Evolutionary conservation across 257 asterid species (phyloP).

Genomic region (Solanum appendiculatum): DNA sequence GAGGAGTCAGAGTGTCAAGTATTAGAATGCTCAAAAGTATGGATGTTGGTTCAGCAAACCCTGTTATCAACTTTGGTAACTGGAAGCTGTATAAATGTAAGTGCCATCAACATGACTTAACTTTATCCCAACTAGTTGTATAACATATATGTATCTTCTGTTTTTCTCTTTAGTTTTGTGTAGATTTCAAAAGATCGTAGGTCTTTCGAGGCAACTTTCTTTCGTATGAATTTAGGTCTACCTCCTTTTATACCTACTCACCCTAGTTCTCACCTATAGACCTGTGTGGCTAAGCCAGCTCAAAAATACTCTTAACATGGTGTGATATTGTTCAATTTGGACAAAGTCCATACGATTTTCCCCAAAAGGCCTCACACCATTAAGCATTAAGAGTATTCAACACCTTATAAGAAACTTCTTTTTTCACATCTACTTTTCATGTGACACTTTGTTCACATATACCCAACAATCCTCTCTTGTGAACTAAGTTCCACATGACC

Average conservation of each 20-base stretch:
- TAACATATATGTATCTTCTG: not conserved
- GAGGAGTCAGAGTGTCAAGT: not conserved
- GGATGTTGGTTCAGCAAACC: not conserved
- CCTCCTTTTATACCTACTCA: not conserved
- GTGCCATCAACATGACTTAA: not conserved
- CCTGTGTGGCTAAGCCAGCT: not conserved
- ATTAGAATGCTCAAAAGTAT: not conserved
- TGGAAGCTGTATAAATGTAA: not conserved
- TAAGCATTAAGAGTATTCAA: not conserved
- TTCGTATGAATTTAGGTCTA: not conserved
- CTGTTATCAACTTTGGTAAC: not conserved
- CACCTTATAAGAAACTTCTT: not conserved
- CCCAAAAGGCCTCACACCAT: fast-evolving
- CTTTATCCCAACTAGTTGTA: not conserved
- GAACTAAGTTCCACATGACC: not conserved
- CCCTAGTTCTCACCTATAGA: not conserved
- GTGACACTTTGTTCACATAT: not conserved
- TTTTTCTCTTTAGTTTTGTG: too few relatives aligned
- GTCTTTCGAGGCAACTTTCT: not conserved
- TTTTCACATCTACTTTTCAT: not conserved
- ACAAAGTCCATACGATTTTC: fast-evolving
- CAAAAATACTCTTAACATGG: not conserved
- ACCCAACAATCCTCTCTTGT: not conserved
- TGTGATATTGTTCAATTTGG: not conserved
- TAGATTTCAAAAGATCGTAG: not conserved